Conservation (phyloP, 2,329 filamentous ascomycete species). For the Cadophora sp. region DNA sequence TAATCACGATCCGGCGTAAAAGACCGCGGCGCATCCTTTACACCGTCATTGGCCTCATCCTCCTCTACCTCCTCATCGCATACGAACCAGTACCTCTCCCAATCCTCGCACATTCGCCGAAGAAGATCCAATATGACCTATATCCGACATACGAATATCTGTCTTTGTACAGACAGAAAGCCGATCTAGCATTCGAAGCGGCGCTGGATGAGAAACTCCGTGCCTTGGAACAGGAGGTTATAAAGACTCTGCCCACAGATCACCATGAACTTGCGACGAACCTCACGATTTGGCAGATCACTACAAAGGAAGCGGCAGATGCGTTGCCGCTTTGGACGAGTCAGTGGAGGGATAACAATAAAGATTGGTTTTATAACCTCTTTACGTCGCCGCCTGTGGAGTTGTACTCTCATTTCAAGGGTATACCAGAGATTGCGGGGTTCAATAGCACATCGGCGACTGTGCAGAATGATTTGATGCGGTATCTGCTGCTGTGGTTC, state of each 20-base stretch:
- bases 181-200: slow-evolving; percentile 29
- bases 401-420: slow-evolving; percentile 27
- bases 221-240: slow-evolving; percentile 25
- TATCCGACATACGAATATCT: slow-evolving; percentile 32
- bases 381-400: slow-evolving; percentile 18
- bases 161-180: slow-evolving; percentile 32
- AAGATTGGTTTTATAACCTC: slow-evolving; percentile 31
- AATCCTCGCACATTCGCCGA: neutral
- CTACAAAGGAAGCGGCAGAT: slow-evolving; percentile 17
- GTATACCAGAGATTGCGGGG: slow-evolving; percentile 28
- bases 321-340: slow-evolving; percentile 25
- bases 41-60: slow-evolving; percentile 4
- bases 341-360: slow-evolving; percentile 34
- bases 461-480: slow-evolving; percentile 30
- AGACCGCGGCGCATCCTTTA: slow-evolving; percentile 5
- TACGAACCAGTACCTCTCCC: slow-evolving; percentile 22
- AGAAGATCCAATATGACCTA: slow-evolving; percentile 9
- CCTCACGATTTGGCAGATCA: slow-evolving; percentile 36
- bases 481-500: slow-evolving; percentile 37
- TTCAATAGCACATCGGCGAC: slow-evolving; percentile 20
- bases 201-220: slow-evolving; percentile 30
- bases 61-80: slow-evolving; percentile 23
- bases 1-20: neutral
- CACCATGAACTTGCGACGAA: slow-evolving; percentile 23
- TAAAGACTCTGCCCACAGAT: slow-evolving; percentile 9